Percentiles rank a stretch among this genome's conserved stretches.
These are phyloP conservation scores for Pseudonitzschia delicatissima DNA, from an alignment of 108 stramenopile species.

Conservation along the genomic window DNA sequence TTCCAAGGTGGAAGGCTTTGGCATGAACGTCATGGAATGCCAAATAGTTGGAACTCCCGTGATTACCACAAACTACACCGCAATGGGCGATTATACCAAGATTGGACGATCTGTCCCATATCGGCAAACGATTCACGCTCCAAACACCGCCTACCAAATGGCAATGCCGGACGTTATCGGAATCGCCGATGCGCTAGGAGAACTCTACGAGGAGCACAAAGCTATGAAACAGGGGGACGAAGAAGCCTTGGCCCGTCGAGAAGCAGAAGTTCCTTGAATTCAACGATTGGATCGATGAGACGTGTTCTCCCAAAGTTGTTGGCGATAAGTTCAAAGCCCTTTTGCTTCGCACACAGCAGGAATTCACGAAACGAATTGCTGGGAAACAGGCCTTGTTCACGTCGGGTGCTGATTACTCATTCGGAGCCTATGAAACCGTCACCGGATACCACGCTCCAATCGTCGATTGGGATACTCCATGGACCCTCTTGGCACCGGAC, in stretches of 20 bases:
- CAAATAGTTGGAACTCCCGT: constrained; percentile 26
- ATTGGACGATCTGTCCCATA: constrained; percentile 13
- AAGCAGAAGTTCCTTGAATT: not conserved
- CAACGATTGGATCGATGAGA: constrained; percentile 2
- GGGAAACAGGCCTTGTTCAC: not conserved
- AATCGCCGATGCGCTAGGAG: constrained; percentile 16
- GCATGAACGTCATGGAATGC: constrained; percentile 32
- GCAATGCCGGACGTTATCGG: constrained; percentile 24
- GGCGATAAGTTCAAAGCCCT: not conserved
- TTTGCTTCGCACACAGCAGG: not conserved
- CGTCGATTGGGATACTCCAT: constrained; percentile 26
- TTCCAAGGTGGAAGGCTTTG: constrained; percentile 30
- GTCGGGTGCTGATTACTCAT: not conserved
- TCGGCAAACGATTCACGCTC: constrained; percentile 8
- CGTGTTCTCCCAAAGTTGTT: not conserved
- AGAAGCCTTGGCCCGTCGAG: not conserved
- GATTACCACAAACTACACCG: constrained; percentile 24
- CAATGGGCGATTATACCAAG: constrained; percentile 25
- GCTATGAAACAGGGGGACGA: not conserved
- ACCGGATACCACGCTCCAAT: constrained; percentile 15
- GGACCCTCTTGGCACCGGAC: constrained; percentile 28
- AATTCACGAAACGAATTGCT: not conserved
- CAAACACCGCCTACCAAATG: constrained; percentile 3
- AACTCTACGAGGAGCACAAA: constrained; percentile 14
- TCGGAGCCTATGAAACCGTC: not conserved